These are phyloP conservation scores for Aspergillus pseudonomiae DNA, from an alignment of 2,329 filamentous ascomycete genomes.

Conservation along the genomic window DNA sequence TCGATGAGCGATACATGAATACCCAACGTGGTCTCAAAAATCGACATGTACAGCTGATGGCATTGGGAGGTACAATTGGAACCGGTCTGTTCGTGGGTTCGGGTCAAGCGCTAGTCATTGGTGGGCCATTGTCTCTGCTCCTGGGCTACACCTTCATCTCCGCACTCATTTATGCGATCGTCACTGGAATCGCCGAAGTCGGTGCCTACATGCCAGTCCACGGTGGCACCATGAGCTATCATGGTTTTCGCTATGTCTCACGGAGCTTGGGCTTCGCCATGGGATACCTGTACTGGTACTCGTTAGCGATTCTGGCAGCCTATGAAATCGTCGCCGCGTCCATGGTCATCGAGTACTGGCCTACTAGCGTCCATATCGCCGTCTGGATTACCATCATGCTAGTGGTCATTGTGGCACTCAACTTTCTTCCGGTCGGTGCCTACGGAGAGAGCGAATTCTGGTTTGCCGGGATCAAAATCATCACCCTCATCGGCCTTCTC, in stretches of 20 bases:
- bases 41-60: conserved; percentile 51
- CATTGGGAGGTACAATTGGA: conserved; percentile 61
- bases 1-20: conserved; percentile 43
- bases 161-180: conserved; percentile 49
- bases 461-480: conserved; percentile 56
- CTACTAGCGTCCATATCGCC: conserved; percentile 45
- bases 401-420: conserved; percentile 57
- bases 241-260: conserved; percentile 47
- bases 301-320: conserved; percentile 50
- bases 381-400: conserved; percentile 62
- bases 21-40: conserved; percentile 48
- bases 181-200: conserved; percentile 50
- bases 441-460: conserved; percentile 60
- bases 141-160: conserved; percentile 57
- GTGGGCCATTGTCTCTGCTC: conserved; percentile 56
- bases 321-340: conserved; percentile 68
- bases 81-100: conserved; percentile 60
- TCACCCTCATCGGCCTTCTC: conserved; percentile 56
- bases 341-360: conserved; percentile 68
- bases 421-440: conserved; percentile 52
- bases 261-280: conserved; percentile 47
- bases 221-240: conserved; percentile 48
- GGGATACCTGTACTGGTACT: conserved; percentile 53
- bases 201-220: conserved; percentile 49
- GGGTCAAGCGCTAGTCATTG: conserved; percentile 55